Conservation (phyloP, 1,284 basidiomycete genomes). For the Ceratobasidium sp. region DNA sequence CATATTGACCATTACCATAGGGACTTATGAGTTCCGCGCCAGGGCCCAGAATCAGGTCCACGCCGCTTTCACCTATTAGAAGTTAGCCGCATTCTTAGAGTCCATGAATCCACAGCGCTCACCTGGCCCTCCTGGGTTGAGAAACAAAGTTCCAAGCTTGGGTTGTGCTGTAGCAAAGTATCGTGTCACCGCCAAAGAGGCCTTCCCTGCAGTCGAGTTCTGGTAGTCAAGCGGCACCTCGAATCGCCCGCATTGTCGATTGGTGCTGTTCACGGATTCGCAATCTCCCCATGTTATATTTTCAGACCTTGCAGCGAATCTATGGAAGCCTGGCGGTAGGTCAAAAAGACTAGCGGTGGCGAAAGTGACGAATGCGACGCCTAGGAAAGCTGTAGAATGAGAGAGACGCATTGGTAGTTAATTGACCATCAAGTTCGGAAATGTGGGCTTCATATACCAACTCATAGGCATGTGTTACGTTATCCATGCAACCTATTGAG, state of each 20-base stretch:
- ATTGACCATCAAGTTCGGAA: background rate
- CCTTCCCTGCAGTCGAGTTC: conserved; percentile 39
- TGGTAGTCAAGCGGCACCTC: conserved; percentile 47
- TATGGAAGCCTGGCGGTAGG: conserved; percentile 5
- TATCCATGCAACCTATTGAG: too few species aligned
- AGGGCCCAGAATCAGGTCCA: background rate
- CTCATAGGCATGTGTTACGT: background rate
- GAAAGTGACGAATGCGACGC: background rate
- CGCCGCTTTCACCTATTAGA: background rate
- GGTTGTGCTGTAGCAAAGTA: conserved; percentile 25
- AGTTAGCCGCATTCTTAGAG: too few species aligned
- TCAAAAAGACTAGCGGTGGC: background rate
- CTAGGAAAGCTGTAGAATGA: background rate
- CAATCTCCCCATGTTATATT: conserved; percentile 8
- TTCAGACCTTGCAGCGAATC: background rate
- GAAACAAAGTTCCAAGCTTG: conserved; percentile 43
- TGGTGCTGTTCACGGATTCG: background rate
- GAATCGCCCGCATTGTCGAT: conserved; percentile 37
- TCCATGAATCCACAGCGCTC: background rate
- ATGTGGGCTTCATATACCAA: background rate
- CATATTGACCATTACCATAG: conserved; percentile 6
- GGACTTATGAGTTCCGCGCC: background rate
- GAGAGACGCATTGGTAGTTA: background rate
- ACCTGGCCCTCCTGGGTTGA: conserved; percentile 44
- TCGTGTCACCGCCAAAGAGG: conserved; percentile 23